phyloP scores from a whole-genome alignment of 345 rosid genomes.

The Salix brachista region DNA sequence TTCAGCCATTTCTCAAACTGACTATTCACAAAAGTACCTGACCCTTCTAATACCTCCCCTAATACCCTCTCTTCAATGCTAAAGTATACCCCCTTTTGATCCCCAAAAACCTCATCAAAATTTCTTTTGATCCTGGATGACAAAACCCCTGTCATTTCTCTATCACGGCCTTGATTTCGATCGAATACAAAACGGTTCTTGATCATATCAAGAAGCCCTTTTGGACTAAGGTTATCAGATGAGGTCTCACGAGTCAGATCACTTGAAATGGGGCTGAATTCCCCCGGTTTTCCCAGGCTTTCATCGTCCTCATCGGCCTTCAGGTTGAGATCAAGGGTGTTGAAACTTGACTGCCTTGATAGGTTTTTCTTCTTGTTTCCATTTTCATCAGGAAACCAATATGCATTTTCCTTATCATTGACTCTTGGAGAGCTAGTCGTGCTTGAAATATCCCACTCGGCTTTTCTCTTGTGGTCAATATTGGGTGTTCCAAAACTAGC shows the following conservation, averaged over 20 bases:
- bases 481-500: slow-evolving; percentile 11
- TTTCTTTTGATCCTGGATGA: slow-evolving; percentile 36
- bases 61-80: slow-evolving; percentile 49
- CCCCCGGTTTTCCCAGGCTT: slow-evolving; percentile 34
- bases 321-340: slow-evolving; percentile 67
- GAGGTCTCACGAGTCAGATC: slow-evolving; percentile 55
- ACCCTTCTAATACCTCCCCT: slow-evolving; percentile 42
- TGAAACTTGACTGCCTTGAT: slow-evolving; percentile 58
- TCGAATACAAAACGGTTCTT: slow-evolving; percentile 49
- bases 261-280: slow-evolving; percentile 63
- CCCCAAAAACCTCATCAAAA: slow-evolving; percentile 43
- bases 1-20: slow-evolving; percentile 70
- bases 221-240: slow-evolving; percentile 19
- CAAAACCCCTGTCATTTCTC: slow-evolving; percentile 35
- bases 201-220: slow-evolving; percentile 48
- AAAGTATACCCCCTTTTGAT: slow-evolving; percentile 37
- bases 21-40: slow-evolving; percentile 33
- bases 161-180: slow-evolving; percentile 27
- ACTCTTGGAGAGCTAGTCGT: slow-evolving; percentile 42
- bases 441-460: slow-evolving; percentile 35
- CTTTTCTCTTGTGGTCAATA: slow-evolving; percentile 52
- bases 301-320: slow-evolving; percentile 40
- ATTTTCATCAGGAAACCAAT: slow-evolving; percentile 20
- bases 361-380: slow-evolving; percentile 36
- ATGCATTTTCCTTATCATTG: slow-evolving; percentile 33